Evolutionary conservation across 2,329 filamentous ascomycete species (phyloP).

Genomic region (Cylindrodendrum hubeiense): DNA sequence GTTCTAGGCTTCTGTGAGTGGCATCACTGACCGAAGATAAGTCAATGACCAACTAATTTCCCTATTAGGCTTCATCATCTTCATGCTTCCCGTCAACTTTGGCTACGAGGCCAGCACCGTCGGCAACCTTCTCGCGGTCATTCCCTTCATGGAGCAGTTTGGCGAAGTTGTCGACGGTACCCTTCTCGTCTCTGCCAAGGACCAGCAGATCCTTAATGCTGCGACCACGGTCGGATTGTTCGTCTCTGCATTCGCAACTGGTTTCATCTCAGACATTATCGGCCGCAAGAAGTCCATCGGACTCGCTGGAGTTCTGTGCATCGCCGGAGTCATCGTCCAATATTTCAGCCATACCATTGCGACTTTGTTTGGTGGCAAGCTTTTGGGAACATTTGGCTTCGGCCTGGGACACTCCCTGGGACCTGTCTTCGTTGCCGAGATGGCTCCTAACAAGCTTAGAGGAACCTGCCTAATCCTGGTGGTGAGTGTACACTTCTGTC

Average conservation of each 20-base stretch:
- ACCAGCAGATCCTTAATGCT: constrained; percentile 48
- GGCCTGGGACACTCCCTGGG: constrained; percentile 47
- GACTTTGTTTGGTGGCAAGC: constrained; percentile 46
- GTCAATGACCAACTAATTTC: background rate
- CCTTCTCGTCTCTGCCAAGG: constrained; percentile 37
- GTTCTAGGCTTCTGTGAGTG: constrained; percentile 35
- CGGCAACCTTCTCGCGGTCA: constrained; percentile 46
- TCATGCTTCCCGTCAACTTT: constrained; percentile 45
- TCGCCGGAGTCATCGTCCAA: constrained; percentile 42
- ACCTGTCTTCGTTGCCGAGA: constrained; percentile 48
- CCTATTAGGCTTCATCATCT: constrained; percentile 44
- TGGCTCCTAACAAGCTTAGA: constrained; percentile 48
- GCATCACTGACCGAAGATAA: fast-evolving
- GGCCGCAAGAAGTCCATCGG: constrained; percentile 43
- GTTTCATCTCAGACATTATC: constrained; percentile 42
- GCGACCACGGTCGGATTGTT: constrained; percentile 46
- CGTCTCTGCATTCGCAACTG: constrained; percentile 43
- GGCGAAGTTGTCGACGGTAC: constrained; percentile 30
- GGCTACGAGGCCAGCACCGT: constrained; percentile 46
- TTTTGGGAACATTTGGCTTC: constrained; percentile 45
- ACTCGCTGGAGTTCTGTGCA: constrained; percentile 36
- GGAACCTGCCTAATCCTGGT: constrained; percentile 45
- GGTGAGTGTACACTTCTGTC: constrained; percentile 14
- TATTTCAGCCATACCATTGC: constrained; percentile 39
- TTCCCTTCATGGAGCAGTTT: constrained; percentile 40